Base-by-base conservation (phyloP, 768 basidiomycete genomes). In the Baorangia bicolor region DNA sequence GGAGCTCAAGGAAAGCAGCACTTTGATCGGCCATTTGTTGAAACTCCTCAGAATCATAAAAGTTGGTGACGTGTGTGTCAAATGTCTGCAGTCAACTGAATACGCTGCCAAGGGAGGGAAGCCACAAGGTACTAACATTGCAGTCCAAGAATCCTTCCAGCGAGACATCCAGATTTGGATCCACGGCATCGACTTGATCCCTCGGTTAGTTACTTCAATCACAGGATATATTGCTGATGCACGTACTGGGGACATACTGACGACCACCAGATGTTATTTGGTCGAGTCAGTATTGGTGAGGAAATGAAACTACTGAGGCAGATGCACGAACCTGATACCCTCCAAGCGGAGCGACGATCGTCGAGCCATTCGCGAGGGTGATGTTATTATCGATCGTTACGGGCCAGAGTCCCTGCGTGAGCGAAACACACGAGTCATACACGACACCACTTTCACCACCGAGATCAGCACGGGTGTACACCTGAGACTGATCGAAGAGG, bases 341-440 rank as follows among this genome's bases (percentile, higher is more conserved):
- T 18, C 68, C 71, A 2, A 89, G 69, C 5, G 90, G 87, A 10
- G 80, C 84, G 3, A 69, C 67, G 53, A 90, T 69, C 12, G 69
- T 79, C 3, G 85, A 77, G 2, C 85, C 83, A 63, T 92, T 86
- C 2, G 88, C 85, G n/a, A 91, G 74, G 1, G 79, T 81, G 14
- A 76, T 81, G 20, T 73, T 81, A 46, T 79, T 80, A 23, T 67
- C 60, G 14, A 59, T 27, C 5, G 77, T 81, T 3, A 74, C 69
- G 3, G 87, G 88, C 73, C 80, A 86, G 41, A 91, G 65, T 13
- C 88, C 89, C 67, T 91, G 90, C 11, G 86, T 69, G 48, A 90
- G 69, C 0, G 89, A 86, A 25, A 81, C 72, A 11, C 87, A 84
- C 5, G 86, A 85, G 61, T 88, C 82, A 57, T 77, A 77, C 40